Base-by-base conservation (phyloP, 805 yeast genomes). In the Wickerhamiella sorbophila region DNA sequence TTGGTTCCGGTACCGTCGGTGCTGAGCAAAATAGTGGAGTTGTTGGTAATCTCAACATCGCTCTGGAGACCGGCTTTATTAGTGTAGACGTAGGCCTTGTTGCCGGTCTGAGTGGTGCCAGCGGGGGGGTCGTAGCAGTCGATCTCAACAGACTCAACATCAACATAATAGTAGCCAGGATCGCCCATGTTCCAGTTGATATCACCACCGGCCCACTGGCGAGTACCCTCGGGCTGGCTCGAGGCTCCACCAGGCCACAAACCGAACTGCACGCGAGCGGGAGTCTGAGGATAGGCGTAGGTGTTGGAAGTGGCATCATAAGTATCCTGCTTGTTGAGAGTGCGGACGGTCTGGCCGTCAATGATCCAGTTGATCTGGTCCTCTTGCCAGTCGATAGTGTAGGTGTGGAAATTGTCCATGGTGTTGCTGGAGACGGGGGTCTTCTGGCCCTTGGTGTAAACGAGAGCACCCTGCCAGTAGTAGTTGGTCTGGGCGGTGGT, bases 251-350 rank as follows among this genome's bases (percentile, higher is more conserved):
- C 76, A 32, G 75, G 73, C 76, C 76, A 71, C 41, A 67, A 44
- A 21, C 75, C 72, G 41, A 69, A 63, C 63, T 84, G 91, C 41
- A 87, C 63, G 55, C 88, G 72, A n/a, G 84, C 79, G 39, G 97
- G 97, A 21, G 87, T 67, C 65, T 87, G 95, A 36, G 97, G 97
- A 62, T 71, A 87, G 16, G 86, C 87, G 54, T 74, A 86, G 12
- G 57, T 54, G 4, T 72, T 62, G 5, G 72, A 43, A n/a, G 95
- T 80, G 44, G 59, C 49, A 32, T 77, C 67, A 31, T 69, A 48
- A 12, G 95, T 82, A 36, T 61, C 67, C 18, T 52, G 44, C 56
- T 65, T 79, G 35, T 67, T 58, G 52, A 85, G 66, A 3, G 82
- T 74, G 65, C 95, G 78, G 17, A 75, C 74, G 19, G 59, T 57